These are phyloP conservation scores for Polygonum maritimum DNA, from an alignment of 148 eudicot species.

Conservation along the genomic window DNA sequence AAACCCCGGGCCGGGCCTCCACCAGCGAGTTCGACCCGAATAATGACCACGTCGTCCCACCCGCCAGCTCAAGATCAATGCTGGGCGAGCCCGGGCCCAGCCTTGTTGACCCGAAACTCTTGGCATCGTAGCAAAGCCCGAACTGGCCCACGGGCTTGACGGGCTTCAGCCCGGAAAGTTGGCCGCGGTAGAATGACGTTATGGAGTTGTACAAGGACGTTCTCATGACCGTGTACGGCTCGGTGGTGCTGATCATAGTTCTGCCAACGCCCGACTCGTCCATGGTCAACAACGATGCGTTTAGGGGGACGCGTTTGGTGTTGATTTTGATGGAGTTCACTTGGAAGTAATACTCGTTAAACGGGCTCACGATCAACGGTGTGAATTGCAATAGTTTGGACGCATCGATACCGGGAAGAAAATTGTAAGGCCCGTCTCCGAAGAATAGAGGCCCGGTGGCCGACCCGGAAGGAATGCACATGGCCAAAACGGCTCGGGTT, in stretches of 20 bases:
- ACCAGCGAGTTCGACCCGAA: slow-evolving; percentile 41
- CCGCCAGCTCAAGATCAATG: slow-evolving; percentile 41
- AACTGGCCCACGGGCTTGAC: slow-evolving; percentile 36
- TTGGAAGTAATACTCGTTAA: slow-evolving; percentile 38
- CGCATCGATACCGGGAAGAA: slow-evolving; percentile 23
- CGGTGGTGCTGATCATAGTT: slow-evolving; percentile 26
- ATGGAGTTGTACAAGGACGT: slow-evolving; percentile 26
- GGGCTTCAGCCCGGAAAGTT: slow-evolving; percentile 15
- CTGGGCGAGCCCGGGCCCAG: slow-evolving; percentile 30
- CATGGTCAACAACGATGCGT: slow-evolving; percentile 22
- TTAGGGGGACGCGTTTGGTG: slow-evolving; percentile 27
- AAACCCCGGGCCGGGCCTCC: slow-evolving; percentile 32
- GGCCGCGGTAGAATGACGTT: slow-evolving; percentile 11
- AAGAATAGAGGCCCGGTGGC: slow-evolving; percentile 40
- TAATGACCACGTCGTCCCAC: slow-evolving; percentile 33
- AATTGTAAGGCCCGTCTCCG: slow-evolving; percentile 27
- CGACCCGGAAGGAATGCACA: slow-evolving; percentile 37
- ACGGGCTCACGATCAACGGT: slow-evolving; percentile 37
- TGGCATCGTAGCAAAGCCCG: slow-evolving; percentile 38
- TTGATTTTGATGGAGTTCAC: slow-evolving; percentile 39
- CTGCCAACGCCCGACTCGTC: slow-evolving; percentile 22
- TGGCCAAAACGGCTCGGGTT: slow-evolving; percentile 25
- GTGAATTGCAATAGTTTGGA: slow-evolving; percentile 26
- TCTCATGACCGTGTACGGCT: slow-evolving; percentile 27
- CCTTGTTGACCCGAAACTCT: slow-evolving; percentile 16